Percentiles rank a stretch among this genome's conserved stretches.
Conservation (phyloP, 352 stramenopile species). For the Phytophthora colocasiae region DNA sequence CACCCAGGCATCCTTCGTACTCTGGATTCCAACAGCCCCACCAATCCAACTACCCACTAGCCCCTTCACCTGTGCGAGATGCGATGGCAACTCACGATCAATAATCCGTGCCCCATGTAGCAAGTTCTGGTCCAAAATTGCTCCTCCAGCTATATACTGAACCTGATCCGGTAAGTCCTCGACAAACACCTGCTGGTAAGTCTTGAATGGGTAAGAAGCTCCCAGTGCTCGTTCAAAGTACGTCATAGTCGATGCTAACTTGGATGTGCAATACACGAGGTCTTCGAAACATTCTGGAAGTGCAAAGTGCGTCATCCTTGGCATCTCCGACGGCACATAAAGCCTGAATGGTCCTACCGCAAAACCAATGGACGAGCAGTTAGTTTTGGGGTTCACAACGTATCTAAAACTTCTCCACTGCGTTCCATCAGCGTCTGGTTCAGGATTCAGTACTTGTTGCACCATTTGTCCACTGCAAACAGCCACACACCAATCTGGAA, state of each 20-base stretch:
- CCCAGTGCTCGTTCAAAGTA: constrained; percentile 83
- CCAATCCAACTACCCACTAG: constrained; percentile 84
- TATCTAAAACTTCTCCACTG: constrained; percentile 80
- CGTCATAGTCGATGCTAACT: constrained; percentile 74
- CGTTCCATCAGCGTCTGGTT: constrained; percentile 45
- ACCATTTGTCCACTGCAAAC: constrained; percentile 88
- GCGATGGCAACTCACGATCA: constrained; percentile 80
- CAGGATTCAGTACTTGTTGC: constrained; percentile 72
- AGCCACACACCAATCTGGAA: constrained; percentile 83
- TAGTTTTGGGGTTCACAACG: constrained; percentile 83
- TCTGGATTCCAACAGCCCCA: constrained; percentile 81
- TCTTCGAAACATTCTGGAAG: constrained; percentile 82
- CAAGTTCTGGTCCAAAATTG: constrained; percentile 82
- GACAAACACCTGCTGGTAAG: constrained; percentile 89
- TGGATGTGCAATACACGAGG: constrained; percentile 76
- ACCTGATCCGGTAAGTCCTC: constrained; percentile 81
- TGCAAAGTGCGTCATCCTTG: constrained; percentile 85
- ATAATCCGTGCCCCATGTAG: constrained; percentile 83
- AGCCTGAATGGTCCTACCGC: constrained; percentile 81
- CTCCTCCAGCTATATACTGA: constrained; percentile 70
- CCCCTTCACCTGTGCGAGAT: constrained; percentile 82
- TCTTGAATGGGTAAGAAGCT: constrained; percentile 83
- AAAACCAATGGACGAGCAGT: constrained; percentile 83
- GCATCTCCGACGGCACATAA: constrained; percentile 80
- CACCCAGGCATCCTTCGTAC: constrained; percentile 88